phyloP scores from a whole-genome alignment of 2,329 filamentous ascomycete species.

The Coleophoma crateriformis region DNA sequence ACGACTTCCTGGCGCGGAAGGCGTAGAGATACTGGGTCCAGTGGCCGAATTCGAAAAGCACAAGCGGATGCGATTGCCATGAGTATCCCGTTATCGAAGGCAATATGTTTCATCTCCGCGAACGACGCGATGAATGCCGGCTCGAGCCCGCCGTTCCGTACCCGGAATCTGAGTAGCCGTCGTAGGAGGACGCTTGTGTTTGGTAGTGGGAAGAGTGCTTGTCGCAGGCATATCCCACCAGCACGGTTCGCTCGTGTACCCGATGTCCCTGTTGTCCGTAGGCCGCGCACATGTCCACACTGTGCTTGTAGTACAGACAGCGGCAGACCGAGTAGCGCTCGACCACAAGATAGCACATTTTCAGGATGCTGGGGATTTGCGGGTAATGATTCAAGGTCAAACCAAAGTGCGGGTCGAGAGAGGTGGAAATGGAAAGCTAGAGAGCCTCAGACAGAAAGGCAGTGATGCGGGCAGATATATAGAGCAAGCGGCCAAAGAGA shows the following conservation, averaged over 20 bases:
- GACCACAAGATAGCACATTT: slow-evolving; percentile 66
- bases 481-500: slow-evolving; percentile 22
- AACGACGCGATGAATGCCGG: slow-evolving; percentile 17
- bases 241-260: slow-evolving; percentile 61
- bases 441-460: slow-evolving; percentile 11
- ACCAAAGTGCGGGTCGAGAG: slow-evolving; percentile 5
- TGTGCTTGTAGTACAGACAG: slow-evolving; percentile 64
- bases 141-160: slow-evolving; percentile 24
- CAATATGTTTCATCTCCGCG: slow-evolving; percentile 28
- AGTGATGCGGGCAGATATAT: slow-evolving; percentile 23
- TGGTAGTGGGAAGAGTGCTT: slow-evolving; percentile 32
- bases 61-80: slow-evolving; percentile 25
- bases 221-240: slow-evolving; percentile 64
- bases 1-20: slow-evolving; percentile 22
- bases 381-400: slow-evolving; percentile 1
- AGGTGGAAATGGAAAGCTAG: slow-evolving; percentile 4
- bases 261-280: slow-evolving; percentile 57
- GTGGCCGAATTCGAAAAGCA: slow-evolving; percentile 23
- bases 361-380: slow-evolving; percentile 12
- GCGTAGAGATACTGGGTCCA: slow-evolving; percentile 26
- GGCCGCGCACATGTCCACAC: slow-evolving; percentile 60
- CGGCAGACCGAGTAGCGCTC: slow-evolving; percentile 66
- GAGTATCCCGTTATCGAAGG: slow-evolving; percentile 27
- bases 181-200: slow-evolving; percentile 12
- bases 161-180: slow-evolving; percentile 26